Base-by-base conservation (phyloP, 257 asterid species). In the Thymus quinquecostatus region DNA sequence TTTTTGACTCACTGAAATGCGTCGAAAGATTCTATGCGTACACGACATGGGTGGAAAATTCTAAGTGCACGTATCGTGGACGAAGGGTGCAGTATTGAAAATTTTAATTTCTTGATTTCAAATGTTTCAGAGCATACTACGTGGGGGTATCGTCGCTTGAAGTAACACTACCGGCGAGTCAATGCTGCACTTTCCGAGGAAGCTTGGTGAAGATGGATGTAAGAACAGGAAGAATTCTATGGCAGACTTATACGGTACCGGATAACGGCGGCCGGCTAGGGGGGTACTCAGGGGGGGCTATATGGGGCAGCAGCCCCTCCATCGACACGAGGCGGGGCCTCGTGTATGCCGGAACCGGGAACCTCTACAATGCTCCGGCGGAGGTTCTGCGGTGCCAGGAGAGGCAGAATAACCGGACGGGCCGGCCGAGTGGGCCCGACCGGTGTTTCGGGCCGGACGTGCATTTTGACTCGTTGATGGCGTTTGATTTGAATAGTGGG, bases 271-370 rank as follows among this genome's bases (percentile, higher is more conserved):
- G 96, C 60, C 13, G 38, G 14, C 53, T 79, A 0, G 92, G 90
- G 27, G 88, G 89, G 8, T 92, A 85, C 29, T 68, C 95, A 0
- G 95, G 96, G 8, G 92, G 83, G 3, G 84, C 85, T 6, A 85
- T 89, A 30, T 92, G 96, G 96, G 98, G 92, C 33, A 88, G 98
- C 77, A 92, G 96, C 75, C 97, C 95, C 1, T 60, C 96, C 63
- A 86, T 92, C 1, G 96, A 90, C 75, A 6, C 69, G 0, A 1
- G 0, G 0, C 82, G 92, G 0, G 68, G 83, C 44, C 85, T 63
- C 1, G 90, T 86, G 36, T 88, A 77, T 1, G 89, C 30, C 0
- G 97, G 86, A 40, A 90, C 97, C 0, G 96, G 96, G 40, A 84
- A 92, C 27, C 85, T 90, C 0, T 92, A 92, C 67, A 49, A 14